Conservation (phyloP, 495 filamentous ascomycete species). For the Lepraria neglecta region DNA sequence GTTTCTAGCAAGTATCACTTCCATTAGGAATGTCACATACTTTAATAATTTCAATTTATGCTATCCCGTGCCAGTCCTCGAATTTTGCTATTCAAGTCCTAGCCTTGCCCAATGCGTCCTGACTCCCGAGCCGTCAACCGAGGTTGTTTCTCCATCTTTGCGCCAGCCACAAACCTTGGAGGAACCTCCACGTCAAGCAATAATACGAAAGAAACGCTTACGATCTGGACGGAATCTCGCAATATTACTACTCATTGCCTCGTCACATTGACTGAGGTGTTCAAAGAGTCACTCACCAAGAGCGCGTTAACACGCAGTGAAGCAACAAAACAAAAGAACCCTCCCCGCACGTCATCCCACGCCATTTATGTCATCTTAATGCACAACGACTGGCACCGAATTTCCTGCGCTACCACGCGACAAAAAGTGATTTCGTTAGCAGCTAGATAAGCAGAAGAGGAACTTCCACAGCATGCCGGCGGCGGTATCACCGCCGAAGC, state of each 20-base stretch:
- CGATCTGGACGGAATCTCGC: background rate
- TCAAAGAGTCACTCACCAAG: background rate
- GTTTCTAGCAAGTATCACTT: background rate
- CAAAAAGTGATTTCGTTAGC: background rate
- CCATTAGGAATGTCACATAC: no score
- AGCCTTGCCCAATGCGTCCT: conserved; percentile 6
- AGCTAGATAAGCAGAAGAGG: background rate
- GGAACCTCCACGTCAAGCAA: background rate
- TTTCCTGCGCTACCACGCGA: background rate
- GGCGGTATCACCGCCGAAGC: conserved; percentile 81
- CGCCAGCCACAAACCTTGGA: conserved; percentile 8
- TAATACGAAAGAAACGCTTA: background rate
- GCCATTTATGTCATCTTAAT: background rate
- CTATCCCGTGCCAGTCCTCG: background rate
- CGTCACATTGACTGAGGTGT: background rate
- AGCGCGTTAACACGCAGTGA: background rate
- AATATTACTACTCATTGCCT: background rate
- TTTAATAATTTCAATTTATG: no score
- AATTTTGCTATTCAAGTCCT: background rate
- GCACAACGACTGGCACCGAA: background rate
- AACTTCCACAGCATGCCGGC: conserved; percentile 12
- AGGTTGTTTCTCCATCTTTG: background rate
- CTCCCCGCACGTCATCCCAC: conserved; percentile 3
- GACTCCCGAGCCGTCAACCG: conserved; percentile 11
- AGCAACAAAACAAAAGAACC: background rate